phyloP scores from a whole-genome alignment of 345 rosid genomes.

The Eucalyptus tenuipes region DNA sequence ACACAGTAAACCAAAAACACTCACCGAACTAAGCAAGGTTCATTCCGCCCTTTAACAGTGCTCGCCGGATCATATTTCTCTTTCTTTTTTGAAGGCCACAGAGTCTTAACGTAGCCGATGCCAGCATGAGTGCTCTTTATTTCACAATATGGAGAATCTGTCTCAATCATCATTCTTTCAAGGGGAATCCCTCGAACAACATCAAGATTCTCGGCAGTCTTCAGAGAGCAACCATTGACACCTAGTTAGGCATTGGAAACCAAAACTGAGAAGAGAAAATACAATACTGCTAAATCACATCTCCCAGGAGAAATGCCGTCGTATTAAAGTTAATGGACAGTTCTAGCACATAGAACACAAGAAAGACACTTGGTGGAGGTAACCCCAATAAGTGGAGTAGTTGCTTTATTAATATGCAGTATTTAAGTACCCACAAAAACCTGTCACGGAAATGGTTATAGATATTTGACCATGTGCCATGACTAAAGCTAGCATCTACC shows the following conservation, averaged over 20 bases:
- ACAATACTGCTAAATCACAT: background rate
- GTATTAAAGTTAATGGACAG: background rate
- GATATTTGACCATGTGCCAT: background rate
- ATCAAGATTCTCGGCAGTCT: slow-evolving; percentile 70
- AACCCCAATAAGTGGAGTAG: background rate
- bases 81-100: slow-evolving; percentile 88
- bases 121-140: slow-evolving; percentile 85
- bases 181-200: slow-evolving; percentile 62
- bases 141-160: slow-evolving; percentile 98
- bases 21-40: slow-evolving; percentile 91
- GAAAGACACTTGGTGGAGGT: background rate
- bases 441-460: background rate
- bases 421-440: background rate
- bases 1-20: background rate
- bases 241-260: slow-evolving; percentile 22
- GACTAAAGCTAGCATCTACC: background rate
- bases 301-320: background rate
- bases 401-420: background rate
- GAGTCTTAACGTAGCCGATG: slow-evolving; percentile 44
- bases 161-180: slow-evolving; percentile 95
- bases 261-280: background rate
- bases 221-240: slow-evolving; percentile 88
- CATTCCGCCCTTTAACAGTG: slow-evolving; percentile 83
- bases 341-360: background rate
- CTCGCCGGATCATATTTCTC: slow-evolving; percentile 74